phyloP scores from a whole-genome alignment of 1,284 basidiomycete species.

The Ganoderma meredithae region DNA sequence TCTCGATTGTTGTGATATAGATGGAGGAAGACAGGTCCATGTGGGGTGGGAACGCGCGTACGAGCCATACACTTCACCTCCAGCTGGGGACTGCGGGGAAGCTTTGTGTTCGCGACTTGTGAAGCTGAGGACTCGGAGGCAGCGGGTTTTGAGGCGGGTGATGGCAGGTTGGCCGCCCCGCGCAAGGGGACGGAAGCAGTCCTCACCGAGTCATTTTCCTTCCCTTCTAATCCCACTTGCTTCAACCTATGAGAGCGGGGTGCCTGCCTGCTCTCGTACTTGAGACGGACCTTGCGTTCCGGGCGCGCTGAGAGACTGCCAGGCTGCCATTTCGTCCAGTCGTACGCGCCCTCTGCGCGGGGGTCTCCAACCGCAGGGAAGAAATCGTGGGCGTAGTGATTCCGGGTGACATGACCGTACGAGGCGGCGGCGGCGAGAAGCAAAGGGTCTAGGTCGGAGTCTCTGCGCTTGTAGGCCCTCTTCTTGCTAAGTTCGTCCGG shows the following conservation, averaged over 20 bases:
- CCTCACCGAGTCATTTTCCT: constrained; percentile 36
- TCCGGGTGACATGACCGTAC: constrained; percentile 75
- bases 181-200: constrained; percentile 34
- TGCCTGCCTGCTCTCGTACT: constrained; percentile 75
- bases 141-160: constrained; percentile 24
- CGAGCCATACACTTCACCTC: constrained; percentile 93
- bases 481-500: constrained; percentile 45
- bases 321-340: constrained; percentile 61
- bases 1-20: constrained; percentile 94
- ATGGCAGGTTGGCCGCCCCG: constrained; percentile 36
- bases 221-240: constrained; percentile 36
- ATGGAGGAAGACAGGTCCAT: constrained; percentile 94
- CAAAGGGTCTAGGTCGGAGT: constrained; percentile 76
- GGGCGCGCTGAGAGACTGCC: constrained; percentile 45
- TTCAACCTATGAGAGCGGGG: constrained; percentile 67
- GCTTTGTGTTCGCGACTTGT: constrained; percentile 16
- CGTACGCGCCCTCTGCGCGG: constrained; percentile 59
- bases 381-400: constrained; percentile 80
- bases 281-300: constrained; percentile 51
- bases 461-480: constrained; percentile 55
- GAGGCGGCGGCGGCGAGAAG: constrained; percentile 76
- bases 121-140: constrained; percentile 10
- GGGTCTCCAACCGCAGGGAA: constrained; percentile 65
- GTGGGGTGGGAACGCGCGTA: constrained; percentile 95
- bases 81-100: constrained; percentile 43